phyloP scores from a whole-genome alignment of 169 alveolate species.

The Plasmodium billcollinsi region DNA sequence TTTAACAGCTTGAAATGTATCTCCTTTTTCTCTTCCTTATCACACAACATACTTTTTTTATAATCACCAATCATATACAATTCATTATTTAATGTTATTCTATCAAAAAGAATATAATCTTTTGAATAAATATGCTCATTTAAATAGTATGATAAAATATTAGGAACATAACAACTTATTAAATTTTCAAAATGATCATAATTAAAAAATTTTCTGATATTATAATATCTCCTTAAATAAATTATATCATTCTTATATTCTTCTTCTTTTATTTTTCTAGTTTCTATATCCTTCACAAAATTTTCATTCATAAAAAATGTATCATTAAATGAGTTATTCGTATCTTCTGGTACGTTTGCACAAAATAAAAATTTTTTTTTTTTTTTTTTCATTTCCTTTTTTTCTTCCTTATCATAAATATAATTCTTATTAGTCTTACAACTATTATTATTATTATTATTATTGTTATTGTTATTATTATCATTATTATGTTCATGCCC shows the following conservation, averaged over 20 bases:
- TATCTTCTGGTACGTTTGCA: not conserved
- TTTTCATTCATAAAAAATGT: not conserved
- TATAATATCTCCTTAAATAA: conserved; percentile 41
- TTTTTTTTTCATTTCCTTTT: conserved; percentile 4
- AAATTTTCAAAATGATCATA: conserved; percentile 68
- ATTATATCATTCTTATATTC: conserved; percentile 35
- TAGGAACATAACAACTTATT: conserved; percentile 47
- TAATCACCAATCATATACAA: not conserved
- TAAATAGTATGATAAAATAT: conserved; percentile 30
- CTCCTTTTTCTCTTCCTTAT: no score
- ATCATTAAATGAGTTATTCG: not conserved
- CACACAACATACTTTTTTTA: no score
- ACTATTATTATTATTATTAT: not conserved
- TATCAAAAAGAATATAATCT: conserved; percentile 34
- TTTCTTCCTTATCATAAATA: not conserved
- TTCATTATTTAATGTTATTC: not conserved
- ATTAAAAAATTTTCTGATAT: conserved; percentile 34
- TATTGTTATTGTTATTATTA: not conserved
- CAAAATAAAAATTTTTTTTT: conserved; percentile 8
- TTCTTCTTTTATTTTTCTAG: conserved; percentile 13
- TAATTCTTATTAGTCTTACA: not conserved
- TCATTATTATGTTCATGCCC: no score
- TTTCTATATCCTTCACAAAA: not conserved
- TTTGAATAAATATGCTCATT: conserved; percentile 15
- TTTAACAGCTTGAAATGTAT: no score